These are phyloP conservation scores for Naganishia onofrii DNA, from an alignment of 768 basidiomycete species.

Conservation along the genomic window DNA sequence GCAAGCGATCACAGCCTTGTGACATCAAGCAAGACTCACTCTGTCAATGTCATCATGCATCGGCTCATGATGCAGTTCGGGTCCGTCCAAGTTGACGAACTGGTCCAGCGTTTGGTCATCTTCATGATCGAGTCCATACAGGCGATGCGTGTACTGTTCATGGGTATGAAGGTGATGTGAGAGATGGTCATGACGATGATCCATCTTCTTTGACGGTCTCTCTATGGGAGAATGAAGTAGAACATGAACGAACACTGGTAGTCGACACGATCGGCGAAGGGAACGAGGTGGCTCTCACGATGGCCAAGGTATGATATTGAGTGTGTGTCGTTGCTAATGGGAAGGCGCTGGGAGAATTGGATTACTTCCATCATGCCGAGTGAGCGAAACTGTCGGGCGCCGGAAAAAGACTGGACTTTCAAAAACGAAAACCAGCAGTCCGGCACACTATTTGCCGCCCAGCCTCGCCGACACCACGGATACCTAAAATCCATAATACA, in stretches of 20 bases:
- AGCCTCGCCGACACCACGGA: neutral
- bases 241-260: constrained; percentile 12
- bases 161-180: constrained; percentile 8
- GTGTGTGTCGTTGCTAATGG: too few relatives aligned
- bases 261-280: constrained; percentile 11
- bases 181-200: constrained; percentile 22
- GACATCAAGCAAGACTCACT: constrained; percentile 2
- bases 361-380: too few relatives aligned
- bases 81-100: constrained; percentile 21
- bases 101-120: constrained; percentile 16
- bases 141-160: constrained; percentile 2
- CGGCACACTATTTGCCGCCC: neutral
- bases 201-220: neutral
- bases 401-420: neutral
- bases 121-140: constrained; percentile 1
- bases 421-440: neutral
- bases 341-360: neutral
- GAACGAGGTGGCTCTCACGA: constrained; percentile 20
- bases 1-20: neutral
- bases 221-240: neutral
- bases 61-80: constrained; percentile 6
- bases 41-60: constrained; percentile 5
- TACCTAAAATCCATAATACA: neutral
- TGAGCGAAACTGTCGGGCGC: neutral
- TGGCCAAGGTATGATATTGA: constrained; percentile 1